Base-by-base conservation (phyloP, 257 asterid genomes). In the Lavandula angustifolia region DNA sequence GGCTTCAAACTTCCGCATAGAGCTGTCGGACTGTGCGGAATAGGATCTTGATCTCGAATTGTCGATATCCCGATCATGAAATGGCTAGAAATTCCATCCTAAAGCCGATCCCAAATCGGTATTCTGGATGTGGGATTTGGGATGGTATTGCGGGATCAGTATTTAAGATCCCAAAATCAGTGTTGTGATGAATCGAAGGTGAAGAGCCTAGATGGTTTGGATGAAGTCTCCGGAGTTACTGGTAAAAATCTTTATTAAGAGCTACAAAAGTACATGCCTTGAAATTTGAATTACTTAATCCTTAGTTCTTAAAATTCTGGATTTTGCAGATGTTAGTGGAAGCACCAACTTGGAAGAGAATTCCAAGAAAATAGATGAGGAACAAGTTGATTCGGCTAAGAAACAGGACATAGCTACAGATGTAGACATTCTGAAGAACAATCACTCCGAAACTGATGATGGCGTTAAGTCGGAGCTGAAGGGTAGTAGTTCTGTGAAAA, bases 181-280 rank as follows among this genome's bases (percentile, higher is more conserved):
- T n/a, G n/a, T n/a, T 22, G 27, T 22, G 27, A 33, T 38, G 75
- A 59, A 29, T 13, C 38, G 47, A 68, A 74, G 52, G 47, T 46
- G 63, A 59, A 38, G 38, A 59, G 69, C 35, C 29, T 54, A 14
- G 69, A 58, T n/a, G 73, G 51, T 68, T 40, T 60, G 63, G 74
- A 66, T 37, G 79, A 79, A 74, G 16, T 51, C 9, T 63, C 79
- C 10, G 78, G 48, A 17, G 64, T 62, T 32, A 57, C 77, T 10
- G 91, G 92, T 83, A 82, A 12, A 9, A 8, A 13, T 37, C 57
- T 34, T 47, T 7, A 48, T 8, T 27, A 12, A 3, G 38, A 5
- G 29, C 3, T 40, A 40, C 40, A 6, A 14, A 10, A 16, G 34
- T 9, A 13, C 10, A 16, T 46, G 44, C 3, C 49, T 44, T 44